A percentile compares a stretch with the other conserved stretches of the same genome.
Evolutionary conservation across 2,329 filamentous ascomycete genomes (phyloP).

Genomic region (Botrytis elliptica): DNA sequence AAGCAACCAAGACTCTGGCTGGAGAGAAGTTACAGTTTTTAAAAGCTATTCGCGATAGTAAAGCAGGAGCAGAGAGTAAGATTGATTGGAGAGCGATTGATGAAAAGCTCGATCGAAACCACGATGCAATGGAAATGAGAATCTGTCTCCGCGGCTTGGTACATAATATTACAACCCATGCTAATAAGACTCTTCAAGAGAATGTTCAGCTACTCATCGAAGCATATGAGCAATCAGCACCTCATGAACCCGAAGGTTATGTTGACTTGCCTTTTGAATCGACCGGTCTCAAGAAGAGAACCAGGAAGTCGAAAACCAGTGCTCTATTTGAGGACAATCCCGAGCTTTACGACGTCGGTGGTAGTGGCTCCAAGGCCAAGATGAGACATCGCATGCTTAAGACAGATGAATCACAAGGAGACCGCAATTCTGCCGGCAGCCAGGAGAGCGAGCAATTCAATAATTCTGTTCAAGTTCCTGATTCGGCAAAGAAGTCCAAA

Average conservation of each 20-base stretch:
- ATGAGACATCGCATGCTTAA: constrained; percentile 16
- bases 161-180: constrained; percentile 30
- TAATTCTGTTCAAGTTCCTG: neutral
- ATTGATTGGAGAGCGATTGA: constrained; percentile 52
- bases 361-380: constrained; percentile 12
- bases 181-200: constrained; percentile 37
- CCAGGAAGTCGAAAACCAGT: neutral
- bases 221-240: constrained; percentile 31
- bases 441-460: neutral
- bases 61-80: constrained; percentile 45
- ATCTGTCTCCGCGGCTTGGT: constrained; percentile 36
- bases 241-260: constrained; percentile 28
- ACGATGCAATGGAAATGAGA: constrained; percentile 36
- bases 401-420: constrained; percentile 3
- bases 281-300: constrained; percentile 1
- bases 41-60: constrained; percentile 45
- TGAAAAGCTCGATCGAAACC: constrained; percentile 43
- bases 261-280: constrained; percentile 18
- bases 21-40: constrained; percentile 48
- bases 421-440: neutral
- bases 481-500: neutral
- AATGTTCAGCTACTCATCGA: constrained; percentile 32
- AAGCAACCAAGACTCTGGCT: constrained; percentile 45
- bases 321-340: constrained; percentile 1
- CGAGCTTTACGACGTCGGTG: constrained; percentile 1